Base-by-base conservation (phyloP, 768 basidiomycete genomes). In the Tylopilus felleus region DNA sequence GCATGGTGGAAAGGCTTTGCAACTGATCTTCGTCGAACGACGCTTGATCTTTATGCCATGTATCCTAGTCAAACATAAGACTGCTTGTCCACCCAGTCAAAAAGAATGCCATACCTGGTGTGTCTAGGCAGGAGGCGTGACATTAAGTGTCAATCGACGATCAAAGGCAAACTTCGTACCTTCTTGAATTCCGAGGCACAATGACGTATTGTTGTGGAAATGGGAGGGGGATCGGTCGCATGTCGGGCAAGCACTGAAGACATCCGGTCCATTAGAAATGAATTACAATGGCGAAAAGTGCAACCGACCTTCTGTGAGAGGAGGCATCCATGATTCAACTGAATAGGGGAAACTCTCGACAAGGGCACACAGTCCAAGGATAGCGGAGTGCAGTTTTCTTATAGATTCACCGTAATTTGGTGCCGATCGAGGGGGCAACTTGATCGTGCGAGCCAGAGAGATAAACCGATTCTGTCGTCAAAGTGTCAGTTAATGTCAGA, bases 331-430 rank as follows among this genome's bases (percentile, higher is more conserved):
- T 58, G 85, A 84, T 64, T 96, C 96, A 14, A 98, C 88, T 2
- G 93, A 94, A 72, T 97, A 97, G 0, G 96, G 96, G 68, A 90
- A 96, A 53, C 93, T 95, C 62, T 95, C 91, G 31, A 98, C 83
- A 29, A 98, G 75, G 6, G 96, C 92, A 59, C 91, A 92, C 41
- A 95, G 85, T n/a, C 96, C 96, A 45, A 98, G 78, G 53, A 98
- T 89, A 2, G 93, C 93, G 28, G 90, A 90, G 67, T 97, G 93
- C 52, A 95, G 76, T 45, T 80, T 78, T 43, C 85, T 81, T 60
- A 94, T 67, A 13, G 83, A 78, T 51, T 85, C 83, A n/a, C 85
- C 80, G 64, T 95, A 95, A 16, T 73, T 66, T 36, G 86, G 79
- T 57, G 90, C 84, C 41, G 81, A 77, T 59, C 93, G 78, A 50